Evolutionary conservation across 208 protist species (phyloP), one percentile per base, ranked within the genome.

Genomic region (Acanthamoeba castellanii): DNA sequence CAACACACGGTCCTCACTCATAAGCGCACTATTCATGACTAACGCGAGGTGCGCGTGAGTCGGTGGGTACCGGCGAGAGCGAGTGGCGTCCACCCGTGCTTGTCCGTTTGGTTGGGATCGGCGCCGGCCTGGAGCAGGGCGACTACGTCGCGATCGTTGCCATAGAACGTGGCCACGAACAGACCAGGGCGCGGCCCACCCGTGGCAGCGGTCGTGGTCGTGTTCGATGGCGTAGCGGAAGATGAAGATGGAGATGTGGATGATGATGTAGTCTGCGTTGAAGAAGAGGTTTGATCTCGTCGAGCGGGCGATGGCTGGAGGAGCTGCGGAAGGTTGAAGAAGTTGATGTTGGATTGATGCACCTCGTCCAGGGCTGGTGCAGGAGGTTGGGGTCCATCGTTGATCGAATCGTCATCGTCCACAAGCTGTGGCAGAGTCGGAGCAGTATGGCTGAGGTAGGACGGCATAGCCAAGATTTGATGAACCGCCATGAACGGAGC

Each of bases 141-240:
- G 30, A 91, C 59, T 32, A 91, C 84, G 50, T 66, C 84, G 20
- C 84, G 42, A 13, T 91, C 84, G 25, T 68, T 66, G 30, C 84
- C 84, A 25, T 72, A 91, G 42, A 91, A 91, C n/a, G 59, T 30
- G 32, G 84, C 84, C 84, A 70, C 84, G 59, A 91, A 91, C 84
- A 91, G 55, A 13, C 25, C 34, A 9, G 84, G n/a, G 20, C 84
- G 84, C 59, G 30, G 5, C 30, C 42, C 52, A 32, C 42, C 50
- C 14, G 50, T 42, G 84, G 42, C 30, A n/a, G 59, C 34, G 6
- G 74, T 20, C 74, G 37, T 16, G 20, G 30, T 50, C 37, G 74
- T 45, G 8, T 34, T 6, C 8, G 30, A 0, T 32, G 74, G 8
- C 74, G 74, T 84, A 11, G 74, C 22, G 37, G 72, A 50, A 47